Evolutionary conservation across 2,329 filamentous ascomycete genomes (phyloP), one percentile per base, ranked within the genome.

Genomic region (Sphaerulina musiva): DNA sequence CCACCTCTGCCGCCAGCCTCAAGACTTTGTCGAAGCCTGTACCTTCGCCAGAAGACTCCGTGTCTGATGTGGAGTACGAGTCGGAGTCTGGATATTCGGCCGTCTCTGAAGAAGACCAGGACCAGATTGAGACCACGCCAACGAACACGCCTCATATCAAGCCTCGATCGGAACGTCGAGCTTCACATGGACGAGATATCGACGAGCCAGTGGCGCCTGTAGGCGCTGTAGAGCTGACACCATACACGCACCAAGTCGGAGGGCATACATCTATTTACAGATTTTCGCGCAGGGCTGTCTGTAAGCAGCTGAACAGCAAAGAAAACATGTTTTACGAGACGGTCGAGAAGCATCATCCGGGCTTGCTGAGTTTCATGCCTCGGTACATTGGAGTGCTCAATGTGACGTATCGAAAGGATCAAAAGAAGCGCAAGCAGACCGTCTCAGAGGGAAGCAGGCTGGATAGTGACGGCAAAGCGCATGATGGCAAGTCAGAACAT

Each of bases 291-390:
- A 83, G 91, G 64, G 93, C 93, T 53, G 91, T 98, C 9, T 98
- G 93, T 78, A 98, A 98, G 73, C 90, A 96, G 73, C 80, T 98
- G 67, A 98, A 95, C 71, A 98, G 95, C 70, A 82, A 92, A 66
- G 93, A 98, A 69, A 98, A 98, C 72, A 89, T 95, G 73, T 98
- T 98, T 69, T 98, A 98, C 71, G 93, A 98, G 73, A 93, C 86
- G 51, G 89, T 97, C 65, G 93, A 98, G 75, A 84, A 83, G 66
- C 83, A 89, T 62, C 92, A 98, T 71, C 88, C 90, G 60, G 87
- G 95, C 68, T 79, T 98, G 65, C 76, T 98, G 56, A 83, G 87
- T 41, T 98, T 97, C 69, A 78, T 98, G 60, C 93, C 93, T 60
- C 89, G 91, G 68, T 97, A 98, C 65, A 97, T 98, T 65, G 93